A percentile compares a stretch with the other conserved stretches of the same genome.
phyloP scores from a whole-genome alignment of 352 stramenopile species.

The Pythium sp. region DNA sequence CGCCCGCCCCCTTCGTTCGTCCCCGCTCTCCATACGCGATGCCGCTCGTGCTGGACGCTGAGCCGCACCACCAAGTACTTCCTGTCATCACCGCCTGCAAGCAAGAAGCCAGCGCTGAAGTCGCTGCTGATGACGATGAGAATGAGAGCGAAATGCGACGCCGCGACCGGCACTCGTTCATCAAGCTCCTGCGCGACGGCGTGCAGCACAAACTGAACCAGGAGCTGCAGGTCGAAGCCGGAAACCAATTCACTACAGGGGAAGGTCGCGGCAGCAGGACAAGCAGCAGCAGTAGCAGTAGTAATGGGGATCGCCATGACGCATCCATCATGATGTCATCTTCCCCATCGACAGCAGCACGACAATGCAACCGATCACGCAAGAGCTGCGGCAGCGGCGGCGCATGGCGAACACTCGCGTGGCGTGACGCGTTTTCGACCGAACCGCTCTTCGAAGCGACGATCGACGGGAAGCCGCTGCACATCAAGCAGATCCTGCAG shows the following conservation, averaged over 20 bases:
- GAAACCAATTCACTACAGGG: not conserved
- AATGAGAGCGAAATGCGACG: constrained; percentile 3
- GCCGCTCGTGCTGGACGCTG: not conserved
- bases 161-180: constrained; percentile 31
- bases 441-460: constrained; percentile 60
- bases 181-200: constrained; percentile 59
- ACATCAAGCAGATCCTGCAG: constrained; percentile 72
- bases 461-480: constrained; percentile 37
- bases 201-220: constrained; percentile 50
- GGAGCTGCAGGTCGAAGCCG: constrained; percentile 20
- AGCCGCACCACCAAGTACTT: not conserved
- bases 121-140: not conserved
- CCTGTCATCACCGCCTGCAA: not conserved
- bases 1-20: not conserved
- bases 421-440: constrained; percentile 70
- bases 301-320: not conserved
- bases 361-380: not conserved
- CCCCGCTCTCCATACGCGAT: not conserved
- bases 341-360: not conserved
- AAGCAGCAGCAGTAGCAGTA: not conserved
- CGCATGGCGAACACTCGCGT: constrained; percentile 68
- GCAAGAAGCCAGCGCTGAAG: not conserved
- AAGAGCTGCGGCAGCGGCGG: not conserved
- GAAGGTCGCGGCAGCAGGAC: not conserved
- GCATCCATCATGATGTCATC: not conserved